Conservation (phyloP, 78 protist genomes). For the Dictyostelium intermedium region DNA sequence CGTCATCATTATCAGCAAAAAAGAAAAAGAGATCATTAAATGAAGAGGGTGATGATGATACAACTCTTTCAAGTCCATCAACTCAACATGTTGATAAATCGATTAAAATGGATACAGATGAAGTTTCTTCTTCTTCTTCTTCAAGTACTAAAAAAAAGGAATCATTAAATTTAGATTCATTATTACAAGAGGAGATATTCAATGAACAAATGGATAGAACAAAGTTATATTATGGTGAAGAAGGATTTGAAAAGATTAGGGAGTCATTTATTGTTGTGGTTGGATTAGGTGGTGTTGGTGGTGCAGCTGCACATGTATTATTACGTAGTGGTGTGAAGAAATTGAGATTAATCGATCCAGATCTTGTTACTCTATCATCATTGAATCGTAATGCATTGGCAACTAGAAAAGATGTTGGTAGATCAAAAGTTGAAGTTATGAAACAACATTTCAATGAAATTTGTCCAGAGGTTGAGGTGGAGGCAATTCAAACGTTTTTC, state of each 20-base stretch:
- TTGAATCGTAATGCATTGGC: conserved; percentile 87
- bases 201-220: conserved; percentile 77
- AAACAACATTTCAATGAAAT: conserved; percentile 11
- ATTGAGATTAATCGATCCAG: conserved; percentile 83
- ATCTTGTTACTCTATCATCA: conserved; percentile 82
- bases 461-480: conserved; percentile 72
- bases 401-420: conserved; percentile 80
- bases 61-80: neutral
- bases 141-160: neutral
- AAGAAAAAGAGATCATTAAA: neutral
- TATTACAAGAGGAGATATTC: conserved; percentile 38
- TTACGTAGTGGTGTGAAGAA: conserved; percentile 84
- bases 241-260: conserved; percentile 42
- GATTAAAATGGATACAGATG: conserved; percentile 20
- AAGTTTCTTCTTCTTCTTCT: neutral
- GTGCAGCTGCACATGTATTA: conserved; percentile 66
- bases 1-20: conserved; percentile 33
- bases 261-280: conserved; percentile 77
- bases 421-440: conserved; percentile 71
- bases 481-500: conserved; percentile 51
- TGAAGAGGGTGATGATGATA: neutral
- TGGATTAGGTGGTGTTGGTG: conserved; percentile 86
- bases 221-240: conserved; percentile 76
- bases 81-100: neutral
- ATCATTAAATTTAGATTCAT: neutral